Evolutionary conservation across 345 rosid species (phyloP).

Genomic region (Gossypium thurberi): DNA sequence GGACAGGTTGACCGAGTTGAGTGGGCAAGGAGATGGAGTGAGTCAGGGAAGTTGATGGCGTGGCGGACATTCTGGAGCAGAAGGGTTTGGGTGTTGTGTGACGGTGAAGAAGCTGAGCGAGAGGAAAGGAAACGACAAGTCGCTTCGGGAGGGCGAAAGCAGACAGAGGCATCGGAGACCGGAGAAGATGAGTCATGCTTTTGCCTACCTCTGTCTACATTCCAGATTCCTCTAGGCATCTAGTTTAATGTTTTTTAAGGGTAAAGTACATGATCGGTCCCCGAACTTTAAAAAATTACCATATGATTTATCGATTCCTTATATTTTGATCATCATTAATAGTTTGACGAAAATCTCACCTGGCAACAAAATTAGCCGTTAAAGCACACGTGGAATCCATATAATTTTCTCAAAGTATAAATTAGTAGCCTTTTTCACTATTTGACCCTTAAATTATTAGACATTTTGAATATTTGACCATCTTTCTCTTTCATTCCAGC

Average conservation of each 20-base stretch:
- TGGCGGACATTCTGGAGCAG: constrained; percentile 34
- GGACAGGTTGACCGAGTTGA: constrained; percentile 59
- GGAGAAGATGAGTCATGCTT: neutral
- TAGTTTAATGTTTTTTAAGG: neutral
- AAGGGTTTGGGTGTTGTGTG: constrained; percentile 2
- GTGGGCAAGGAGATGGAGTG: constrained; percentile 39
- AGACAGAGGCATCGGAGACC: constrained; percentile 1
- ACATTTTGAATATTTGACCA: too few species aligned
- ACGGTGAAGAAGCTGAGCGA: constrained; percentile 17
- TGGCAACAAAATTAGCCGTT: too few species aligned
- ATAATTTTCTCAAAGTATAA: too few species aligned
- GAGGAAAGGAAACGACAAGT: constrained; percentile 8
- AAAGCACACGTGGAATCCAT: too few species aligned
- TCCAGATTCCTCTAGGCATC: neutral
- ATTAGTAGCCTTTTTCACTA: too few species aligned
- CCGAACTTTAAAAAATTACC: too few species aligned
- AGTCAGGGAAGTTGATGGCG: constrained; percentile 25
- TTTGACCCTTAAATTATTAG: too few species aligned
- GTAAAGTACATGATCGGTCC: too few species aligned
- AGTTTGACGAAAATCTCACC: too few species aligned
- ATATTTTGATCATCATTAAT: too few species aligned
- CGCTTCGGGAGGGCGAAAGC: constrained; percentile 24
- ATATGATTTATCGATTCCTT: too few species aligned
- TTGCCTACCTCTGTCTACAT: neutral
- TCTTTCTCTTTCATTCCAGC: too few species aligned